Conservation (phyloP, 129 eudicot species). For the Mikania micrantha region DNA sequence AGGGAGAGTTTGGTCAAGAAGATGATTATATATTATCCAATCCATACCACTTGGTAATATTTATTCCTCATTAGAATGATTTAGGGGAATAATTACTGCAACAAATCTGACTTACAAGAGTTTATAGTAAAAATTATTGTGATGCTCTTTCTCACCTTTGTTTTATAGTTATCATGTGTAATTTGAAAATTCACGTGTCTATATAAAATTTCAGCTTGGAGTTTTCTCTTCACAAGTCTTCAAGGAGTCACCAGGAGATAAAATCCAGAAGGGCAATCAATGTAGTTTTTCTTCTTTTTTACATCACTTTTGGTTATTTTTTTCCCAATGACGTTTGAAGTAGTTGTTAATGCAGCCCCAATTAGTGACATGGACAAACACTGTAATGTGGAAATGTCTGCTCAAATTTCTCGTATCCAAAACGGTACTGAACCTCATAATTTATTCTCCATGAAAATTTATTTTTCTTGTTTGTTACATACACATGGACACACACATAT, state of each 20-base stretch:
- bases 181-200: not conserved
- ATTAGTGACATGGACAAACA: conserved; percentile 90
- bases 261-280: conserved; percentile 75
- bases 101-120: not conserved
- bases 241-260: conserved; percentile 94
- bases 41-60: conserved; percentile 92
- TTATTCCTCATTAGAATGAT: not conserved
- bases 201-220: conserved; percentile 56
- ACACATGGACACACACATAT: too few species aligned
- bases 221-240: conserved; percentile 97
- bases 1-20: conserved; percentile 78
- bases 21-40: conserved; percentile 82
- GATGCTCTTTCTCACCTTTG: not conserved
- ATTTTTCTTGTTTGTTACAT: not conserved
- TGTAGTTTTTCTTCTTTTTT: conserved; percentile 33
- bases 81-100: not conserved
- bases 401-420: conserved; percentile 70
- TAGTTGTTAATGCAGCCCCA: conserved; percentile 57
- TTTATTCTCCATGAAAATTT: not conserved
- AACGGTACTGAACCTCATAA: conserved; percentile 40
- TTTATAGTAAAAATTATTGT: too few species aligned
- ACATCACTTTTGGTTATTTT: not conserved
- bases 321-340: not conserved
- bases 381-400: conserved; percentile 91
- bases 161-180: not conserved